These are phyloP conservation scores for Cladobotryum protrusum DNA, from an alignment of 2,329 filamentous ascomycete genomes.

Conservation along the genomic window DNA sequence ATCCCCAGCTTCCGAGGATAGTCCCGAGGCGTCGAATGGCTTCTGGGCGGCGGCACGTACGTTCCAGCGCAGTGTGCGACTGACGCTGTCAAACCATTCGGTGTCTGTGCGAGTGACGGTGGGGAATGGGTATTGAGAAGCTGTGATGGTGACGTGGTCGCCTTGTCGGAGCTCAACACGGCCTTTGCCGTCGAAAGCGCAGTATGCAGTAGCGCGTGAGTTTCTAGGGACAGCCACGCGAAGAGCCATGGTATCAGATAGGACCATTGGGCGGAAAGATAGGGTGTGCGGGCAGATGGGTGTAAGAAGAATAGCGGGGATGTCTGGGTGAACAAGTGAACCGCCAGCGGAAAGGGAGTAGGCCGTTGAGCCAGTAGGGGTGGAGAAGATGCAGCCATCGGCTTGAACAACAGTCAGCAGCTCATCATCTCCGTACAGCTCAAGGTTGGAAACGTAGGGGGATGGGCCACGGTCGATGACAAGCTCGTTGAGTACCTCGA, in stretches of 20 bases:
- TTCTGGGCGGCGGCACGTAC: slow-evolving; percentile 88
- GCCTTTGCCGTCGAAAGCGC: slow-evolving; percentile 94
- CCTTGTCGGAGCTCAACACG: slow-evolving; percentile 88
- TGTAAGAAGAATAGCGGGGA: slow-evolving; percentile 91
- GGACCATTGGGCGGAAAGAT: slow-evolving; percentile 95
- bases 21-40: slow-evolving; percentile 57
- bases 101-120: slow-evolving; percentile 84
- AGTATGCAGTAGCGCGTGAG: slow-evolving; percentile 90
- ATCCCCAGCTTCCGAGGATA: slow-evolving; percentile 19
- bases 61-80: slow-evolving; percentile 90
- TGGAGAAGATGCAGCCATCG: slow-evolving; percentile 96
- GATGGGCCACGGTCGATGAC: slow-evolving; percentile 97
- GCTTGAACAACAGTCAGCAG: slow-evolving; percentile 93
- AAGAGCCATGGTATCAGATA: slow-evolving; percentile 89
- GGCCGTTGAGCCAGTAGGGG: slow-evolving; percentile 88
- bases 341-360: slow-evolving; percentile 95
- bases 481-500: slow-evolving; percentile 96
- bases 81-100: slow-evolving; percentile 97
- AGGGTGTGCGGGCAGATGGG: slow-evolving; percentile 97
- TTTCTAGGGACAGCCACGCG: slow-evolving; percentile 79
- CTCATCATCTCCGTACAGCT: slow-evolving; percentile 92
- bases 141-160: slow-evolving; percentile 93
- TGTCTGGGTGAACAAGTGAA: slow-evolving; percentile 91
- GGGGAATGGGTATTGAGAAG: slow-evolving; percentile 93
- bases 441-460: slow-evolving; percentile 93